Evolutionary conservation across 2,329 filamentous ascomycete species (phyloP).

Genomic region (Leptosphaerulina australis): DNA sequence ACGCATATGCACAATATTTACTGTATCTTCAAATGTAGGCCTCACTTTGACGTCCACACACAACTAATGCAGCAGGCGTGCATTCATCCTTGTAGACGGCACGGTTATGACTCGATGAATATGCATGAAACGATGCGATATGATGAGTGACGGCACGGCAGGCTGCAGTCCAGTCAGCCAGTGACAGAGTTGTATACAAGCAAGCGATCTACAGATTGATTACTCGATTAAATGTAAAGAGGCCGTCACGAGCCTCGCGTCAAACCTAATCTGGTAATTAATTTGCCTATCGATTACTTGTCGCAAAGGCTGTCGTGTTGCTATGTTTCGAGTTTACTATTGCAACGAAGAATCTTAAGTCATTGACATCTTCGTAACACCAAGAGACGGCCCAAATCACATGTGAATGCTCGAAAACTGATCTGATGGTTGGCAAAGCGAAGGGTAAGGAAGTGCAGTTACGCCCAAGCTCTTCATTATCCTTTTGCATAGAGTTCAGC

Average conservation of each 20-base stretch:
- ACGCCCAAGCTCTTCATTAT: too few relatives aligned
- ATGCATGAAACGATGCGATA: not conserved
- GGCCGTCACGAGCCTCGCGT: too few relatives aligned
- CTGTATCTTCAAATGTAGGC: not conserved
- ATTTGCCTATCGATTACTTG: too few relatives aligned
- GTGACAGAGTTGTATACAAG: too few relatives aligned
- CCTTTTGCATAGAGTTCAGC: too few relatives aligned
- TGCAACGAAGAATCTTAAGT: not conserved
- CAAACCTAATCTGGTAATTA: too few relatives aligned
- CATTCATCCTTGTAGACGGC: not conserved
- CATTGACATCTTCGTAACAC: not conserved
- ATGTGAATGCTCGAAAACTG: not conserved
- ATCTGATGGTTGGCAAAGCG: not conserved
- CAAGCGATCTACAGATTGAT: too few relatives aligned
- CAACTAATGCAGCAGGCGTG: slow-evolving; percentile 7
- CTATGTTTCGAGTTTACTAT: not conserved
- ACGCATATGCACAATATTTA: not conserved
- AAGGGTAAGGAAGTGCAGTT: not conserved
- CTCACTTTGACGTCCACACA: slow-evolving; percentile 9
- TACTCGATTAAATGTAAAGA: too few relatives aligned
- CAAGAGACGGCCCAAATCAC: not conserved
- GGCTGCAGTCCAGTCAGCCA: slow-evolving; percentile 1
- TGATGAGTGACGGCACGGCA: slow-evolving; percentile 4
- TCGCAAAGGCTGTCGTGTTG: not conserved
- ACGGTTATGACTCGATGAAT: slow-evolving; percentile 3